Percentiles rank a stretch among this genome's conserved stretches.
phyloP scores from a whole-genome alignment of 2,329 filamentous ascomycete genomes.

The Acrocalymma vagum region DNA sequence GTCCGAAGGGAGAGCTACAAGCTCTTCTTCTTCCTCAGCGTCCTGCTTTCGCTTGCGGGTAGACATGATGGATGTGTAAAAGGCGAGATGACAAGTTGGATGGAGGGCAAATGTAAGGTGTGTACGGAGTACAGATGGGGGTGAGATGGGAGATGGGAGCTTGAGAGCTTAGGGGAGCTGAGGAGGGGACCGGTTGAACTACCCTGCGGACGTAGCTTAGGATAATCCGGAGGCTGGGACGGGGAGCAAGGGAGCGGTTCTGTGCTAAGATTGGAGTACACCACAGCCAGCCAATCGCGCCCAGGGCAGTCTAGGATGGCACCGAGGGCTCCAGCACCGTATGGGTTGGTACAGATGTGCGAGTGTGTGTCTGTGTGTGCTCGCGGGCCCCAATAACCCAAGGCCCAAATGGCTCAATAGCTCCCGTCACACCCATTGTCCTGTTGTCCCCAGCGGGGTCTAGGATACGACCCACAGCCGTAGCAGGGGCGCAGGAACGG shows the following conservation, averaged over 20 bases:
- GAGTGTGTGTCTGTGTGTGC: too few relatives aligned
- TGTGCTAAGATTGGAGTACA: constrained; percentile 36
- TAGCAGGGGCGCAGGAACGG: too few relatives aligned
- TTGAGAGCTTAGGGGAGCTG: constrained; percentile 6
- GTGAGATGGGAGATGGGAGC: background rate
- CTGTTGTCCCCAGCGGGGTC: too few relatives aligned
- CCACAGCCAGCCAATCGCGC: constrained; percentile 35
- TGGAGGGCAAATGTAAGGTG: constrained; percentile 7
- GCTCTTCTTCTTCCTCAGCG: constrained; percentile 52
- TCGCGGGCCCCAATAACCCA: too few relatives aligned
- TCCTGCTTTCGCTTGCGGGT: constrained; percentile 56
- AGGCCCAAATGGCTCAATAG: too few relatives aligned
- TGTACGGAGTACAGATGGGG: constrained; percentile 5
- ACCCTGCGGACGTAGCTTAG: constrained; percentile 25
- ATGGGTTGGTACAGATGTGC: too few relatives aligned
- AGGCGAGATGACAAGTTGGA: too few relatives aligned
- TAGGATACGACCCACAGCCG: too few relatives aligned
- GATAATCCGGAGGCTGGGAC: constrained; percentile 37
- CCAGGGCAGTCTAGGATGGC: background rate
- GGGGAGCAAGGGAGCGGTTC: constrained; percentile 36
- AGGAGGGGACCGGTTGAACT: constrained; percentile 34
- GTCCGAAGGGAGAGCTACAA: constrained; percentile 53
- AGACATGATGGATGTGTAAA: constrained; percentile 40
- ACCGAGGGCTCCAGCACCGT: too few relatives aligned
- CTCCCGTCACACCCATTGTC: too few relatives aligned